Conservation (phyloP, 169 alveolate species). For the Plasmodium berghei region DNA sequence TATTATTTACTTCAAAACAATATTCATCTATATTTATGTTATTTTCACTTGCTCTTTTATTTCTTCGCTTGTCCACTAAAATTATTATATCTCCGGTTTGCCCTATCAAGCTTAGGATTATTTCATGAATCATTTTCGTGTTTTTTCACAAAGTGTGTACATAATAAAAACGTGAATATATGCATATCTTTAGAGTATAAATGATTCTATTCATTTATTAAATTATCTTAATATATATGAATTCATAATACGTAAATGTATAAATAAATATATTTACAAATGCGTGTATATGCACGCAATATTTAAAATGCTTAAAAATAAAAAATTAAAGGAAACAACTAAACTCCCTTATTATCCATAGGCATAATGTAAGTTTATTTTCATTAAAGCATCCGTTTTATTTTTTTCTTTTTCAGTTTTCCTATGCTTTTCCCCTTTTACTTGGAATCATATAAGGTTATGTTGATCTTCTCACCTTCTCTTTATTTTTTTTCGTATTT, state of each 20-base stretch:
- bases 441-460: too few relatives aligned
- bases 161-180: constrained; percentile 7
- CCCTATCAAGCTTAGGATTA: constrained; percentile 82
- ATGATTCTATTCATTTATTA: neutral
- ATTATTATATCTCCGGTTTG: constrained; percentile 82
- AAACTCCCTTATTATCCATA: too few relatives aligned
- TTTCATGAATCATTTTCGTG: constrained; percentile 80
- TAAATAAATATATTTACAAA: neutral
- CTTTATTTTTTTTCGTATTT: too few relatives aligned
- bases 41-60: constrained; percentile 59
- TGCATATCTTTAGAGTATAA: neutral
- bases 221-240: constrained; percentile 1
- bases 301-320: too few relatives aligned
- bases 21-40: constrained; percentile 75
- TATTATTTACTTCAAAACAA: constrained; percentile 76
- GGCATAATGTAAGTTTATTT: too few relatives aligned
- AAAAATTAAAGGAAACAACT: too few relatives aligned
- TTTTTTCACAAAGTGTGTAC: neutral
- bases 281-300: neutral
- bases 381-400: too few relatives aligned
- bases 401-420: too few relatives aligned
- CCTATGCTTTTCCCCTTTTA: too few relatives aligned
- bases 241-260: constrained; percentile 14
- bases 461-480: too few relatives aligned
- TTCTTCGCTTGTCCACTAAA: constrained; percentile 43